Evolutionary conservation across 345 rosid species (phyloP).

Genomic region (Viola odorata): DNA sequence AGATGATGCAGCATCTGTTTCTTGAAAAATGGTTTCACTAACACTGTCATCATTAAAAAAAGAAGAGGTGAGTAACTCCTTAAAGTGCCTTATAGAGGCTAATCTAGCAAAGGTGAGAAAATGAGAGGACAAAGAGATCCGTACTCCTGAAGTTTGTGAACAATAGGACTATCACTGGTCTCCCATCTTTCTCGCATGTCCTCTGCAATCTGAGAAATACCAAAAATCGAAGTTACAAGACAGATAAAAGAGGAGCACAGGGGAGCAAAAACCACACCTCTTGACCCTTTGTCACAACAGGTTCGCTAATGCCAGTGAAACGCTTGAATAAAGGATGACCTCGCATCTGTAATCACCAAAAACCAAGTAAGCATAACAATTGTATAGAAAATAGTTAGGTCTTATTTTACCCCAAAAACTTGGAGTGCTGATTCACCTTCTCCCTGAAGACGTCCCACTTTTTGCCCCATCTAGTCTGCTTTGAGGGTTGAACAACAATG

Average conservation of each 20-base stretch:
- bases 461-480: slow-evolving; percentile 70
- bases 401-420: no score
- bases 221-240: slow-evolving; percentile 11
- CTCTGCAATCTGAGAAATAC: slow-evolving; percentile 66
- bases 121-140: slow-evolving; percentile 14
- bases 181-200: slow-evolving; percentile 95
- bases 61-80: slow-evolving; percentile 12
- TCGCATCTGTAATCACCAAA: slow-evolving; percentile 49
- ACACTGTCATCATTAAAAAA: slow-evolving; percentile 45
- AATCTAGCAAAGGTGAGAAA: background rate
- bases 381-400: no score
- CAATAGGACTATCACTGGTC: slow-evolving; percentile 88
- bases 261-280: slow-evolving; percentile 48
- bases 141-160: slow-evolving; percentile 96
- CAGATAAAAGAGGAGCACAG: background rate
- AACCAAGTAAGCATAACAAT: no score
- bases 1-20: slow-evolving; percentile 87
- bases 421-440: slow-evolving; percentile 37
- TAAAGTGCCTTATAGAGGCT: background rate
- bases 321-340: slow-evolving; percentile 66
- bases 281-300: slow-evolving; percentile 79
- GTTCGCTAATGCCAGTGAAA: slow-evolving; percentile 63
- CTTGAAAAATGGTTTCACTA: slow-evolving; percentile 68
- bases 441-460: slow-evolving; percentile 63
- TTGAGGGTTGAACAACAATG: slow-evolving; percentile 49